Evolutionary conservation across 2,329 filamentous ascomycete genomes (phyloP), one percentile per base, ranked within the genome.

Genomic region (Microcera coccophila): DNA sequence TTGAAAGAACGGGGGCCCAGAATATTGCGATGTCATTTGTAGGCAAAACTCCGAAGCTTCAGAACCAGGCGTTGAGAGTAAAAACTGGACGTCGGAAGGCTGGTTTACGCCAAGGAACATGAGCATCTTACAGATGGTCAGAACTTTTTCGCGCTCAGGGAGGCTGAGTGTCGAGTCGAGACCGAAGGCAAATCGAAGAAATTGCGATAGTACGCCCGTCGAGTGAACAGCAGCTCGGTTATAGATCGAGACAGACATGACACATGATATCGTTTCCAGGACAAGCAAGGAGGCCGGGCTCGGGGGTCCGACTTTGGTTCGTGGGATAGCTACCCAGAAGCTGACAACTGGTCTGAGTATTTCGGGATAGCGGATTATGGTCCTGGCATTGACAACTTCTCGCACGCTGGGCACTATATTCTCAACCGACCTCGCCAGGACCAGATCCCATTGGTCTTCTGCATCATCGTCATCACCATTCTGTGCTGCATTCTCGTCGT

Each of bases 1-100:
- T 55, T 97, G 90, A 53, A 98, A 85, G 62, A 87, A 90, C 0
- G 90, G 81, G 5, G 93, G 89, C 12, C 82, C 79, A 51, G 84
- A 82, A 45, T 91, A 89, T 37, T 75, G 75, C 49, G 82, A 81
- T 52, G 94, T 79, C 61, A 87, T 84, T 39, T 82, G 76, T 16
- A 95, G 71, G 49, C 75, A 79, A 58, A 95, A 93, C 38, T 84
- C 78, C 11, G 87, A 76, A 1, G 78, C 74, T 36, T 70, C 68
- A 5, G 73, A 54, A 2, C 76, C 74, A 8, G 75, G 65, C 20
- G 70, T 73, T 11, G 74, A 71, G 28, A 84, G 63, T 21, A 98
- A 74, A 47, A 84, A 82, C 57, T 90, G 84, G 14, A 88, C 87
- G 69, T 96, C 90, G 35, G 87, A 81, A n/a, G 95, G 77, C 46